Conservation (phyloP, 2,329 filamentous ascomycete genomes). For the Fusarium aywerte region DNA sequence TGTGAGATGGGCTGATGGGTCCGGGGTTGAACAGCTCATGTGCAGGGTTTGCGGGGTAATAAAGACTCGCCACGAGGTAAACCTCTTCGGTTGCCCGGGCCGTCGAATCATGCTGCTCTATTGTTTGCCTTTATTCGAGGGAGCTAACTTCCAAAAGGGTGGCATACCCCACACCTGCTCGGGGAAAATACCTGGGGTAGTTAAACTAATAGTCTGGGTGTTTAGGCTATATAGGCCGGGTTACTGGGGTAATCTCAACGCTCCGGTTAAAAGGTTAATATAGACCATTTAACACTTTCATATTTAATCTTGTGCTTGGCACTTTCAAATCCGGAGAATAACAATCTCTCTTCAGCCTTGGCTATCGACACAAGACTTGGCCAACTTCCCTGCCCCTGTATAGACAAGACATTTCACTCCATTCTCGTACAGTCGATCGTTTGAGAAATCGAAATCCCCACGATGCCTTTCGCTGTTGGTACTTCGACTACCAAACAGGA, state of each 20-base stretch:
- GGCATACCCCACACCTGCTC: no score
- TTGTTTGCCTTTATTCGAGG: no score
- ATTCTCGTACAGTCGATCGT: neutral
- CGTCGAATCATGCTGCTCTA: no score
- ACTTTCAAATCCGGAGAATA: neutral
- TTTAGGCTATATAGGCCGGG: no score
- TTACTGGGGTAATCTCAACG: constrained; percentile 2
- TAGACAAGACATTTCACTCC: neutral
- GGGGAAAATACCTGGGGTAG: no score
- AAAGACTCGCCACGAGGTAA: no score
- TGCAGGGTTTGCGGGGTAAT: no score
- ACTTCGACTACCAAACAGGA: constrained; percentile 20
- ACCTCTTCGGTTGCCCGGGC: no score
- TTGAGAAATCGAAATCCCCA: neutral
- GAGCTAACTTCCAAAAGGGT: no score
- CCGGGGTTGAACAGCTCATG: no score
- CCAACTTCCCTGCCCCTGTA: neutral
- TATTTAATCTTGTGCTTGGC: constrained; percentile 21
- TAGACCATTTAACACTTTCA: neutral
- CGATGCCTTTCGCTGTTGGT: constrained; percentile 25
- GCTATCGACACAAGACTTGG: neutral
- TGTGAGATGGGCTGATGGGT: no score
- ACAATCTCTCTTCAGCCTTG: neutral
- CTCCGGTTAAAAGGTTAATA: constrained; percentile 20
- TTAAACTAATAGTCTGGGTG: no score